A percentile compares a stretch with the other conserved stretches of the same genome.
These are phyloP conservation scores for Chalciporus sphaerocephalus DNA, from an alignment of 768 basidiomycete species.

Conservation along the genomic window DNA sequence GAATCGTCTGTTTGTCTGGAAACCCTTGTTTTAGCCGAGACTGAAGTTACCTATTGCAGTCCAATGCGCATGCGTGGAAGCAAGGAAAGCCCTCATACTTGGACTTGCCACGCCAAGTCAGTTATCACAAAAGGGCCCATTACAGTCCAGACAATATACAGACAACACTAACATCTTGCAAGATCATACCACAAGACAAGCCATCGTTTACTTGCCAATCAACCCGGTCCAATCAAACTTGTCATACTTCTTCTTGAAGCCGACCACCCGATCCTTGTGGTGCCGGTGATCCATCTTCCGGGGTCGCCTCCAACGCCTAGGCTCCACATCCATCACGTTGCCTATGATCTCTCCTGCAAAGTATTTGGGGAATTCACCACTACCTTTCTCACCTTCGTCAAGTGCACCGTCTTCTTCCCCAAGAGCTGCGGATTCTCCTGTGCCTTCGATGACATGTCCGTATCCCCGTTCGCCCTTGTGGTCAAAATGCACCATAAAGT, in stretches of 20 bases:
- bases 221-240: conserved; percentile 79
- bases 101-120: background rate
- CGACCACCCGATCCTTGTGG: conserved; percentile 64
- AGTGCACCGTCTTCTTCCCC: conserved; percentile 62
- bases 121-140: background rate
- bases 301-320: conserved; percentile 81
- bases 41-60: too few relatives aligned
- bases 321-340: conserved; percentile 82
- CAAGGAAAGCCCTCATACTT: too few relatives aligned
- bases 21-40: too few relatives aligned
- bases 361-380: conserved; percentile 87
- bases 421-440: conserved; percentile 54
- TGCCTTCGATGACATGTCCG: conserved; percentile 96
- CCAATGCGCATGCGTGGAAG: too few relatives aligned
- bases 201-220: conserved; percentile 40
- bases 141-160: background rate
- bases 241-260: conserved; percentile 72
- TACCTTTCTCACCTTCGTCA: conserved; percentile 86
- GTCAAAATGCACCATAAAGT: conserved; percentile 99
- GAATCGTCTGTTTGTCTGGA: too few relatives aligned
- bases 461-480: conserved; percentile 97
- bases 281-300: conserved; percentile 63
- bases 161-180: background rate
- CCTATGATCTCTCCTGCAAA: conserved; percentile 96
- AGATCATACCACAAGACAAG: background rate